A percentile compares a stretch with the other conserved stretches of the same genome.
Evolutionary conservation across 768 basidiomycete species (phyloP).

Genomic region (Russula brevipes): DNA sequence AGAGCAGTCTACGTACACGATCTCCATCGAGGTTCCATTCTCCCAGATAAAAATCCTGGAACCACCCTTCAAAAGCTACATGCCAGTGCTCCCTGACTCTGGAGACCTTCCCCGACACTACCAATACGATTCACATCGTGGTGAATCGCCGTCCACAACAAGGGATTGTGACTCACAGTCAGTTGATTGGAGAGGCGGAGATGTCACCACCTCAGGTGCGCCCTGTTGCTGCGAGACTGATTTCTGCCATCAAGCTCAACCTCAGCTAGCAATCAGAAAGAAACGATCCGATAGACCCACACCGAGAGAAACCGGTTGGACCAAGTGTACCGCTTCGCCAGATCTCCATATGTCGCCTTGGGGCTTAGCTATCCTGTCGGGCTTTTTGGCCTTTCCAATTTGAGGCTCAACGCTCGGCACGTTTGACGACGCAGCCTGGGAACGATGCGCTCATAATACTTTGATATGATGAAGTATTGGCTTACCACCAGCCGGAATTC

Average conservation of each 20-base stretch:
- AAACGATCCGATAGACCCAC: too few relatives aligned
- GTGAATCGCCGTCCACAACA: not conserved
- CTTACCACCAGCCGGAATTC: not conserved
- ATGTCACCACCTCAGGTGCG: too few relatives aligned
- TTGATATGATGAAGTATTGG: not conserved
- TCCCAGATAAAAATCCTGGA: constrained; percentile 39
- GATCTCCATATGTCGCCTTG: too few relatives aligned
- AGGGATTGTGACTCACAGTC: not conserved
- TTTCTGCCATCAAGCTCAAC: too few relatives aligned
- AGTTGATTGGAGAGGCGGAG: too few relatives aligned
- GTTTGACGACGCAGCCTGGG: not conserved
- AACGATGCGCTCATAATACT: not conserved
- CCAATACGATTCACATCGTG: not conserved
- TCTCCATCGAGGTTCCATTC: constrained; percentile 39
- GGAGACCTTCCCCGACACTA: constrained; percentile 32
- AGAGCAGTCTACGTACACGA: constrained; percentile 31
- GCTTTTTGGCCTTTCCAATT: too few relatives aligned
- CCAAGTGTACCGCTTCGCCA: too few relatives aligned
- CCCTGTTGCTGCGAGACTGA: too few relatives aligned
- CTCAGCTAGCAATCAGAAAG: too few relatives aligned
- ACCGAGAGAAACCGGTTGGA: too few relatives aligned
- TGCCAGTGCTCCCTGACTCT: constrained; percentile 27
- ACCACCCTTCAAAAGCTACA: constrained; percentile 34
- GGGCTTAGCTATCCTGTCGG: too few relatives aligned
- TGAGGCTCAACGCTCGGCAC: too few relatives aligned